Conservation (phyloP, 768 basidiomycete genomes). For the Russula virescens region DNA sequence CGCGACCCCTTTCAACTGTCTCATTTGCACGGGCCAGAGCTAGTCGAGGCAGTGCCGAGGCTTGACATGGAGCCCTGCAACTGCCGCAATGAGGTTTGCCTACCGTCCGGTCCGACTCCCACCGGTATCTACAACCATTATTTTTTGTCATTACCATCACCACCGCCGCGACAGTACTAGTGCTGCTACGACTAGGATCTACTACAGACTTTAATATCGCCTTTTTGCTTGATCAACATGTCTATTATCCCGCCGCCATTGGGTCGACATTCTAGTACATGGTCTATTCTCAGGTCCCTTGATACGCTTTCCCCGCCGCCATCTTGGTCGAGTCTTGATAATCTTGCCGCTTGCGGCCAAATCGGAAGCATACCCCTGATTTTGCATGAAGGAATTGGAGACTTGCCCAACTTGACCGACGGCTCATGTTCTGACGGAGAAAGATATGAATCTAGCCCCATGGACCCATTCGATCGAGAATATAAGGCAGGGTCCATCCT, state of each 20-base stretch:
- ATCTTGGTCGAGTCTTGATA: slow-evolving; percentile 19
- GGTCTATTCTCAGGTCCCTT: slow-evolving; percentile 18
- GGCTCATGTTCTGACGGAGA: not conserved
- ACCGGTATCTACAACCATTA: too few relatives aligned
- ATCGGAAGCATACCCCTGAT: slow-evolving; percentile 23
- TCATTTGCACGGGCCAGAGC: not conserved
- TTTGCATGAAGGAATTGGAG: slow-evolving; percentile 11
- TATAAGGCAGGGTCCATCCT: not conserved
- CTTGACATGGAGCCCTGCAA: too few relatives aligned
- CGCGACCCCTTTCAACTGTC: not conserved
- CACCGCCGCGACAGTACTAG: not conserved
- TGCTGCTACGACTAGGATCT: too few relatives aligned
- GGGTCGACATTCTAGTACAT: slow-evolving; percentile 13
- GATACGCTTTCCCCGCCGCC: slow-evolving; percentile 20
- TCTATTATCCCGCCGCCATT: slow-evolving; percentile 8
- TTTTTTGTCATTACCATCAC: not conserved
- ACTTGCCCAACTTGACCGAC: not conserved
- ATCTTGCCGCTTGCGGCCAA: slow-evolving; percentile 8
- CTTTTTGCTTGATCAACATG: not conserved
- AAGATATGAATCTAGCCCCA: not conserved
- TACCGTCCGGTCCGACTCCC: not conserved
- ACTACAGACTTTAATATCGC: not conserved
- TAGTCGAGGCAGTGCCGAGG: too few relatives aligned
- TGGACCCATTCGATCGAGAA: not conserved
- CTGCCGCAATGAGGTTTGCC: too few relatives aligned